phyloP scores from a whole-genome alignment of 2,329 filamentous ascomycete species.

The Trichoderma guizhouense region DNA sequence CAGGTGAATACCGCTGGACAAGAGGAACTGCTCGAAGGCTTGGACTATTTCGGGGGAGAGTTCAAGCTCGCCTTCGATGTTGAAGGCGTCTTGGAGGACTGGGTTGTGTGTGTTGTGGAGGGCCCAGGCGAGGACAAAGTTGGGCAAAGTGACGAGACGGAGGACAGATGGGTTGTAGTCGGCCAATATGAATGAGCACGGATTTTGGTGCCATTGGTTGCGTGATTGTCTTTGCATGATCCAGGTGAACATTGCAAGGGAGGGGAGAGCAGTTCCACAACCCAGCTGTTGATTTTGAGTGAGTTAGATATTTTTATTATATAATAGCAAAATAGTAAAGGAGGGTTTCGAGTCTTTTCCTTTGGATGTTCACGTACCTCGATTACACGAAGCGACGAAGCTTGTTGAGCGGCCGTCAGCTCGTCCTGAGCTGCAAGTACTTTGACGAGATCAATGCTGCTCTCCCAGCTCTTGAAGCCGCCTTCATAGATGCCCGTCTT shows the following conservation, averaged over 20 bases:
- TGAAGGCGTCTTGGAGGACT: conserved; percentile 44
- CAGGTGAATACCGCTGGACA: conserved; percentile 49
- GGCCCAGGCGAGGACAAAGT: conserved; percentile 69
- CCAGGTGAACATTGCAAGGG: conserved; percentile 67
- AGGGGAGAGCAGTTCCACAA: conserved; percentile 74
- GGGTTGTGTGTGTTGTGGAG: conserved; percentile 40
- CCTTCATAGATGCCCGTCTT: conserved; percentile 81
- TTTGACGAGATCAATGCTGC: conserved; percentile 74
- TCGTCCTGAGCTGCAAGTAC: conserved; percentile 50
- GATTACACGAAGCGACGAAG: conserved; percentile 43
- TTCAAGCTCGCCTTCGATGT: conserved; percentile 59
- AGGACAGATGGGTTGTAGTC: conserved; percentile 81
- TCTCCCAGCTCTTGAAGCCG: conserved; percentile 89
- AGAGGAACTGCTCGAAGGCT: conserved; percentile 56
- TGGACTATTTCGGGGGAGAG: conserved; percentile 55
- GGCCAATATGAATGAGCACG: conserved; percentile 62
- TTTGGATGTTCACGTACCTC: conserved; percentile 41
- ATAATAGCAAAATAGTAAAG: not conserved
- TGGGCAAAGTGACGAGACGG: conserved; percentile 74
- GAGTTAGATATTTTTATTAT: not conserved
- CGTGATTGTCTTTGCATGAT: conserved; percentile 34
- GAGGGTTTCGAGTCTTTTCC: conserved; percentile 28
- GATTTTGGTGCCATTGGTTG: conserved; percentile 18
- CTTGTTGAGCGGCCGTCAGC: conserved; percentile 30
- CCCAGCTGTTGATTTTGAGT: conserved; percentile 55